A percentile compares a stretch with the other conserved stretches of the same genome.
phyloP scores from a whole-genome alignment of 2,329 filamentous ascomycete genomes.

The Penicillium capsulatum region DNA sequence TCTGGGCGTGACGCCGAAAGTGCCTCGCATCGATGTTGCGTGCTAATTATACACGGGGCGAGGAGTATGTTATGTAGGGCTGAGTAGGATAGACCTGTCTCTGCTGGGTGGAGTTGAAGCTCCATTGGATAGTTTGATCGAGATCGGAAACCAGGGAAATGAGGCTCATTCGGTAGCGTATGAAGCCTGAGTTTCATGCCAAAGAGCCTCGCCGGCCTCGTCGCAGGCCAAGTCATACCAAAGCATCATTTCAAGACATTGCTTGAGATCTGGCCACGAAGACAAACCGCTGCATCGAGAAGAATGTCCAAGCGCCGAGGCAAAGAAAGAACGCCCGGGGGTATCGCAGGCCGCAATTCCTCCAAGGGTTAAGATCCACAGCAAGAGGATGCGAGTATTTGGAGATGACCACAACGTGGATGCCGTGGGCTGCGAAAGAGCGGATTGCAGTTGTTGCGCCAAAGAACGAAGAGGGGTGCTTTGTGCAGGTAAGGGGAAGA shows the following conservation, averaged over 20 bases:
- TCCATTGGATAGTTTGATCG: too few species aligned
- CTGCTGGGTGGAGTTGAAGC: too few species aligned
- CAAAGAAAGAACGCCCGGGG: slow-evolving; percentile 33
- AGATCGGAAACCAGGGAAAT: background rate
- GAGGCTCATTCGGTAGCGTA: background rate
- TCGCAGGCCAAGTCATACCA: slow-evolving; percentile 39
- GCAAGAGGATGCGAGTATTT: slow-evolving; percentile 22
- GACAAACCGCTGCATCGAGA: slow-evolving; percentile 17
- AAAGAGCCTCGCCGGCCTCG: slow-evolving; percentile 26
- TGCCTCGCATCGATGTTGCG: too few species aligned
- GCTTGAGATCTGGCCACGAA: slow-evolving; percentile 27
- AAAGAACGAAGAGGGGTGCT: slow-evolving; percentile 35
- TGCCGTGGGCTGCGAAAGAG: slow-evolving; percentile 23
- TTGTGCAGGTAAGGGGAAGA: slow-evolving; percentile 39
- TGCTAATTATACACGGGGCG: too few species aligned
- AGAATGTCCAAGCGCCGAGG: slow-evolving; percentile 22
- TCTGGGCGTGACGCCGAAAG: too few species aligned
- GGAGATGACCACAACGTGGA: slow-evolving; percentile 25
- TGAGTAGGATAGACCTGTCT: too few species aligned
- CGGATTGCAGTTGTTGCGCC: slow-evolving; percentile 23
- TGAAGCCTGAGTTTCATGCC: slow-evolving; percentile 19
- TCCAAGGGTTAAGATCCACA: slow-evolving; percentile 38
- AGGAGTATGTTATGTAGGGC: too few species aligned
- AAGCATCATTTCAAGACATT: slow-evolving; percentile 25
- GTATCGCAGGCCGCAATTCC: slow-evolving; percentile 37